These are phyloP conservation scores for Ruellia speciosa DNA, from an alignment of 305 asterid genomes.

Conservation along the genomic window DNA sequence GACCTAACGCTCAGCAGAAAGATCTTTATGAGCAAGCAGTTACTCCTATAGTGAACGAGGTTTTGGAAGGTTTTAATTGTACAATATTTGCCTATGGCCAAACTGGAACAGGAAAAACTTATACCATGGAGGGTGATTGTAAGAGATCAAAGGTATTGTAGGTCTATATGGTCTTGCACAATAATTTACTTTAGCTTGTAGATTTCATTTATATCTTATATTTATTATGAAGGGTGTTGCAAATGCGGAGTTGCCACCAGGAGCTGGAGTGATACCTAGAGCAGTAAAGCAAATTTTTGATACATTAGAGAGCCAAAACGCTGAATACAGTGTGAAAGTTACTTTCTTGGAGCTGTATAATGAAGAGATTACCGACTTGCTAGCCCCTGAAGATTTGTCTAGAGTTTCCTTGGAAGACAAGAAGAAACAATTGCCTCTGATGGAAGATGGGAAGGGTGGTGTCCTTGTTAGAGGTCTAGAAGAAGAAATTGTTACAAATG, in stretches of 20 bases:
- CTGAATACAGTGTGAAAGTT: conserved; percentile 88
- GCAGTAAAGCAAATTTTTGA: conserved; percentile 88
- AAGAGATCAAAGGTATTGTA: conserved; percentile 67
- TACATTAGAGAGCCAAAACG: conserved; percentile 81
- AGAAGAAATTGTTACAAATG: conserved; percentile 82
- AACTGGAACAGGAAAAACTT: conserved; percentile 88
- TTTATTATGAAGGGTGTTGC: conserved; percentile 49
- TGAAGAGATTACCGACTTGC: conserved; percentile 87
- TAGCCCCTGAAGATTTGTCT: conserved; percentile 80
- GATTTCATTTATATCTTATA: conserved; percentile 12
- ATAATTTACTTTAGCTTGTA: conserved; percentile 9
- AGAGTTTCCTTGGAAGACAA: conserved; percentile 64
- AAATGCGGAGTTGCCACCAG: conserved; percentile 76
- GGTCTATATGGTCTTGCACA: not conserved
- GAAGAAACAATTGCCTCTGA: conserved; percentile 77
- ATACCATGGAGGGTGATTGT: conserved; percentile 91
- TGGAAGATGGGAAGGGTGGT: conserved; percentile 98
- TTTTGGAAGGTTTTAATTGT: conserved; percentile 86
- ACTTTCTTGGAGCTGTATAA: conserved; percentile 88
- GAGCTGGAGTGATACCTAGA: conserved; percentile 90
- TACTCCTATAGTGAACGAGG: conserved; percentile 80
- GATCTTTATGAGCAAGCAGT: conserved; percentile 89
- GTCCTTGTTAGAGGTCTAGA: conserved; percentile 93
- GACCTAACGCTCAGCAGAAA: conserved; percentile 76
- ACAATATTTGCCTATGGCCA: conserved; percentile 95